Percentiles rank a stretch among this genome's conserved stretches.
Evolutionary conservation across 2,329 filamentous ascomycete genomes (phyloP).

Genomic region (Trichoderma breve): DNA sequence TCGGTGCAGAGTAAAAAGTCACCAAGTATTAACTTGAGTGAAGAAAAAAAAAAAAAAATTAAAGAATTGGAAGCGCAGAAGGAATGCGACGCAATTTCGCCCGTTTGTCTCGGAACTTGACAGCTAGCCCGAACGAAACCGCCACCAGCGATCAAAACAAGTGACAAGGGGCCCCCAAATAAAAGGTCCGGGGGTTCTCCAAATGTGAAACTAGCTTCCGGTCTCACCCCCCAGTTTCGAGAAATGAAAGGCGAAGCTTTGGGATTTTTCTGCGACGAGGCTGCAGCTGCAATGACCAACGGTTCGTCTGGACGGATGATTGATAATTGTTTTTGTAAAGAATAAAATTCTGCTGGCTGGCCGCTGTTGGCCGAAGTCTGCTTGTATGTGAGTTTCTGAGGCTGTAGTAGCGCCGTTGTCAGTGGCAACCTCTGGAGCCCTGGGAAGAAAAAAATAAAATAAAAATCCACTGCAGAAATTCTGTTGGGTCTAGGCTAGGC

Average conservation of each 20-base stretch:
- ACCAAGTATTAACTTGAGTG: background rate
- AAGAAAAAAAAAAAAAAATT: background rate
- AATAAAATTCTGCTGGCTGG: background rate
- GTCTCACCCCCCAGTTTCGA: background rate
- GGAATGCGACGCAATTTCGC: constrained; percentile 2
- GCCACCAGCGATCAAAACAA: constrained; percentile 14
- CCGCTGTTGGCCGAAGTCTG: background rate
- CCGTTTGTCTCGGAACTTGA: constrained; percentile 18
- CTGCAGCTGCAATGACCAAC: background rate
- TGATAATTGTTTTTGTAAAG: background rate
- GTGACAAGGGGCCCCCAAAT: background rate
- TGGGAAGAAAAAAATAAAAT: background rate
- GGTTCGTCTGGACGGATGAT: constrained; percentile 17
- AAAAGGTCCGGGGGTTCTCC: background rate
- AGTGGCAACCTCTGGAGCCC: constrained; percentile 36
- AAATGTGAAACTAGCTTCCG: constrained; percentile 14
- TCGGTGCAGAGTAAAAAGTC: background rate
- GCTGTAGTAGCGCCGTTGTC: constrained; percentile 35
- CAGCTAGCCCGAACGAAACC: constrained; percentile 8
- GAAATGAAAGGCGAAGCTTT: constrained; percentile 12
- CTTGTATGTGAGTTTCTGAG: constrained; percentile 23
- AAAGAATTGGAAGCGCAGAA: background rate
- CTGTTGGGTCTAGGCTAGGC: background rate
- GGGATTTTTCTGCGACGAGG: background rate
- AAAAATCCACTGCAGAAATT: background rate